phyloP scores from a whole-genome alignment of 2,329 filamentous ascomycete species.

The Niveomyces coronatus region DNA sequence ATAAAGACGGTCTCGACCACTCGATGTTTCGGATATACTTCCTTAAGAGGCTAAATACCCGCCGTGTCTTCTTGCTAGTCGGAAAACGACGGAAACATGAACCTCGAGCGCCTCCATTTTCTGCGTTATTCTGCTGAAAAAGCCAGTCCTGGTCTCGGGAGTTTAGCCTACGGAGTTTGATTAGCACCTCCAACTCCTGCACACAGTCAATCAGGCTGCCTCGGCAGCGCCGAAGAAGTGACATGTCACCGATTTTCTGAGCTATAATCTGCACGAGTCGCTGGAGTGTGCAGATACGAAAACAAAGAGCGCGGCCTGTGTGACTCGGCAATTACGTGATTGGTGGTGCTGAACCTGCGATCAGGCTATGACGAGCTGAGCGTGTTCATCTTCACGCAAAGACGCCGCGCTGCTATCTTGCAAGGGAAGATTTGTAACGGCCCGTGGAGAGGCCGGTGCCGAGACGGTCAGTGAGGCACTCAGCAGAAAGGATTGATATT shows the following conservation, averaged over 20 bases:
- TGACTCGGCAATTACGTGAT: conserved; percentile 1
- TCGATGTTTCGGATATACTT: conserved; percentile 2
- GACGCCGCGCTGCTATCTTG: neutral
- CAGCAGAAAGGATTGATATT: neutral
- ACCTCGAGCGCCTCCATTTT: neutral
- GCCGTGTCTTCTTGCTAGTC: neutral
- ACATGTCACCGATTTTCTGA: neutral
- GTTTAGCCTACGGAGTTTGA: neutral
- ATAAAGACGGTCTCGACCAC: neutral
- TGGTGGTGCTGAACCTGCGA: conserved; percentile 1
- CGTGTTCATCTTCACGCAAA: neutral
- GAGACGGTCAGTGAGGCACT: neutral
- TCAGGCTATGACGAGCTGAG: neutral
- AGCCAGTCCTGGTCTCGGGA: neutral
- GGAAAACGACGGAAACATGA: neutral
- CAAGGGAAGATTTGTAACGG: neutral
- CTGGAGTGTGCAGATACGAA: neutral
- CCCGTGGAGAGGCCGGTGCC: neutral
- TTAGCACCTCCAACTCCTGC: neutral
- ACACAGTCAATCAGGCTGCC: neutral
- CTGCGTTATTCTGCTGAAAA: neutral
- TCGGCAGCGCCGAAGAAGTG: neutral
- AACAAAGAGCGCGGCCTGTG: neutral
- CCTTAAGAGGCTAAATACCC: neutral
- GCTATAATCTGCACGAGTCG: neutral